Evolutionary conservation across 2,329 filamentous ascomycete genomes (phyloP).

Genomic region (Rhynchosporium secalis): DNA sequence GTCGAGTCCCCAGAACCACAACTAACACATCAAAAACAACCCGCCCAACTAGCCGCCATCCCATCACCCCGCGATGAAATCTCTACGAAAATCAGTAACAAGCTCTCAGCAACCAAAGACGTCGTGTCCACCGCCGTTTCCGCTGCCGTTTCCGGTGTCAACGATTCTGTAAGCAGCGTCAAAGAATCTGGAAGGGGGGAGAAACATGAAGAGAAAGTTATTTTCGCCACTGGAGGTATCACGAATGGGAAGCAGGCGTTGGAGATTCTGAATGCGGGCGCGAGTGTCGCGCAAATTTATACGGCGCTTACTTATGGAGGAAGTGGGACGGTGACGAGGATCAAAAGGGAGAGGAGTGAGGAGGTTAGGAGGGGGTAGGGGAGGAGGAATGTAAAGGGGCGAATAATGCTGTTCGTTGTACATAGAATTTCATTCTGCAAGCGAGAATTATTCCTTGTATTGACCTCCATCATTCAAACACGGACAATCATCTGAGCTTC

Average conservation of each 20-base stretch:
- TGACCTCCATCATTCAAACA: too few relatives aligned
- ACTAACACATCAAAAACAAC: background rate
- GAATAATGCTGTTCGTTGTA: background rate
- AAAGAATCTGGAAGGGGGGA: background rate
- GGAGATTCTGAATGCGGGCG: slow-evolving; percentile 81
- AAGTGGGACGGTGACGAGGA: slow-evolving; percentile 62
- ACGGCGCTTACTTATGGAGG: slow-evolving; percentile 69
- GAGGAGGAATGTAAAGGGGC: background rate
- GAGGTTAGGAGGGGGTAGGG: slow-evolving; percentile 46
- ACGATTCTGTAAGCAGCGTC: background rate
- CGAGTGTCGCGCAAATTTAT: slow-evolving; percentile 89
- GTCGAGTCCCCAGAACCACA: slow-evolving; percentile 10
- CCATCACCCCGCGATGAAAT: slow-evolving; percentile 37
- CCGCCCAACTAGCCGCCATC: slow-evolving; percentile 2
- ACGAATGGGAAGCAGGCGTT: slow-evolving; percentile 83
- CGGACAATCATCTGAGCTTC: too few relatives aligned
- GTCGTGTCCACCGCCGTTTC: slow-evolving; percentile 9
- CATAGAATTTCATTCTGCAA: too few relatives aligned
- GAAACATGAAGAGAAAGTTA: slow-evolving; percentile 61
- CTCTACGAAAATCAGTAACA: slow-evolving; percentile 40
- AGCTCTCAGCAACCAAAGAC: slow-evolving; percentile 37
- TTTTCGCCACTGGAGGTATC: slow-evolving; percentile 93
- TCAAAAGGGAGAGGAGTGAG: slow-evolving; percentile 61
- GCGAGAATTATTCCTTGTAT: too few relatives aligned
- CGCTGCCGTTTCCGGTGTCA: background rate